These are phyloP conservation scores for Tilletiaria anomala DNA, from an alignment of 1,284 basidiomycete species.

Conservation along the genomic window DNA sequence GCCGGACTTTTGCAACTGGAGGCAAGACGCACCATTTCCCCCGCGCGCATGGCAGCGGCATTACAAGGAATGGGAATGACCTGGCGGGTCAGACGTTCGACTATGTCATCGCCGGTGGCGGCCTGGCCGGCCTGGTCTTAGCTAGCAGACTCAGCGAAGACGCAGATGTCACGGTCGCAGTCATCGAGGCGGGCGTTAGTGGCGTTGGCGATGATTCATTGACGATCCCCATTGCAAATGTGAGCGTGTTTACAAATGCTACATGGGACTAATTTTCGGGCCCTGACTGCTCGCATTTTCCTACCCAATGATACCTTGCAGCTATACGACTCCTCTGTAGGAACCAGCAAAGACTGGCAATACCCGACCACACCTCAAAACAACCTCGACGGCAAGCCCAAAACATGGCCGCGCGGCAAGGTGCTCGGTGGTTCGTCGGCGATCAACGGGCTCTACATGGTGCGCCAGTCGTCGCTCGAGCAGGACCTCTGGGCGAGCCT, in stretches of 20 bases:
- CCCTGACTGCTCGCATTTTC: neutral
- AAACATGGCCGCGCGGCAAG: too few species aligned
- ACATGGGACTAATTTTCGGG: too few species aligned
- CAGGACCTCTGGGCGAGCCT: constrained; percentile 19
- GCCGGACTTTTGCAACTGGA: too few species aligned
- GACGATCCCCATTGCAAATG: constrained; percentile 1
- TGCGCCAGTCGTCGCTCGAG: constrained; percentile 29
- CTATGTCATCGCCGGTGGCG: constrained; percentile 41
- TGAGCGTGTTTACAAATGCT: neutral
- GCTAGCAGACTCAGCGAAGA: constrained; percentile 25
- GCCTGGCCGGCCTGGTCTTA: constrained; percentile 46
- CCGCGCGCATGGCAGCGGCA: too few species aligned
- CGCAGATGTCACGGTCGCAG: constrained; percentile 21
- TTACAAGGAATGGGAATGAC: too few species aligned
- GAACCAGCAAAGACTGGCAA: constrained; percentile 22
- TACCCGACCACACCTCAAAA: constrained; percentile 14
- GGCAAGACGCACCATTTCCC: too few species aligned
- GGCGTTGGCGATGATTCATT: constrained; percentile 1
- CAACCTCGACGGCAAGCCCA: too few species aligned
- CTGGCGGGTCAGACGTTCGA: too few species aligned
- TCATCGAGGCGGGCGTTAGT: constrained; percentile 46
- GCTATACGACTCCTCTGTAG: constrained; percentile 13
- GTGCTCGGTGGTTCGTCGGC: constrained; percentile 44
- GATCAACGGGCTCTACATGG: constrained; percentile 41
- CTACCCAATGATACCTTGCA: too few species aligned